A percentile compares a stretch with the other conserved stretches of the same genome.
These are phyloP conservation scores for Paracamarosporium sp. DNA, from an alignment of 2,329 filamentous ascomycete genomes.

Conservation along the genomic window DNA sequence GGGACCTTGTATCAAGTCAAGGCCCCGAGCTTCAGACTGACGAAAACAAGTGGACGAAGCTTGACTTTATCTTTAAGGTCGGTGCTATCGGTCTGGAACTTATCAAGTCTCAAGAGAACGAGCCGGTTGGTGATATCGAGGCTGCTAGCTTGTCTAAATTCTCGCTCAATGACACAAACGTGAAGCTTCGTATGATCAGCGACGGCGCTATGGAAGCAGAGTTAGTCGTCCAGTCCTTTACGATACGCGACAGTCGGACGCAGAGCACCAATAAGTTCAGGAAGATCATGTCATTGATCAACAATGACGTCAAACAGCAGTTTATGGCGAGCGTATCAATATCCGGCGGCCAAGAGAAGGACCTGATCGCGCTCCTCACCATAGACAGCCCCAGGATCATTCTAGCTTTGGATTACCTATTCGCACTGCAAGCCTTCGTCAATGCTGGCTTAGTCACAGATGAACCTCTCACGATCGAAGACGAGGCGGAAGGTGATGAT, in stretches of 20 bases:
- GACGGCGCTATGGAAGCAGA: slow-evolving; percentile 93
- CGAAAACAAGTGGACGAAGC: slow-evolving; percentile 83
- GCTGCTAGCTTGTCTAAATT: slow-evolving; percentile 89
- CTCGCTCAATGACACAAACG: slow-evolving; percentile 87
- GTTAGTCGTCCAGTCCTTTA: slow-evolving; percentile 91
- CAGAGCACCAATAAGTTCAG: slow-evolving; percentile 93
- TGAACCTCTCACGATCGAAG: slow-evolving; percentile 67
- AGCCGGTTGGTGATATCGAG: slow-evolving; percentile 79
- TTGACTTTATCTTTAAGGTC: slow-evolving; percentile 90
- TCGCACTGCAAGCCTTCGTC: slow-evolving; percentile 85
- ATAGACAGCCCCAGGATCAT: slow-evolving; percentile 95
- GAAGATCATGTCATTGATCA: slow-evolving; percentile 97
- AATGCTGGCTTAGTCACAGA: slow-evolving; percentile 68
- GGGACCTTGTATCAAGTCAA: slow-evolving; percentile 56
- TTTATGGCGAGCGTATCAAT: slow-evolving; percentile 98
- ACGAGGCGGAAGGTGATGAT: slow-evolving; percentile 60
- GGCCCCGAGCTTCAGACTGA: slow-evolving; percentile 73
- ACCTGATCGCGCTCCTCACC: slow-evolving; percentile 87
- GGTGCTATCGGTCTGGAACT: slow-evolving; percentile 88
- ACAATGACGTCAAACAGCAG: slow-evolving; percentile 89
- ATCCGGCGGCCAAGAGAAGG: slow-evolving; percentile 80
- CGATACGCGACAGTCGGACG: slow-evolving; percentile 89
- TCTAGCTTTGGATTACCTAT: slow-evolving; percentile 93
- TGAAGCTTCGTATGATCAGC: slow-evolving; percentile 92
- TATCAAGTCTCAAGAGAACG: slow-evolving; percentile 75